Evolutionary conservation across 108 stramenopile genomes (phyloP).

Genomic region (Conticribra weissflogii): DNA sequence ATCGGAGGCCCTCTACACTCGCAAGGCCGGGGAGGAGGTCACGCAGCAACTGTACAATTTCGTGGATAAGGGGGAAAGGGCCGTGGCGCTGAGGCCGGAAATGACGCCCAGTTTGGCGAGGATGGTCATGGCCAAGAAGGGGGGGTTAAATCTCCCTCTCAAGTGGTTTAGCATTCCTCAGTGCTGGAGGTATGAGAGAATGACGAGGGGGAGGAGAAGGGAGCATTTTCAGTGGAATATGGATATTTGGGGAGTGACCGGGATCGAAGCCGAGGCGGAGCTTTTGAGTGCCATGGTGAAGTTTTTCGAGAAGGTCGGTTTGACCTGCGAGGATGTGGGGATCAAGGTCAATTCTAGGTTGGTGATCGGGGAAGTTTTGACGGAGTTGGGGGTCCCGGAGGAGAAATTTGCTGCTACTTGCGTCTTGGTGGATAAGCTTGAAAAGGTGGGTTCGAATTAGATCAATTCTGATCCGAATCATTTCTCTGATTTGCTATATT

Average conservation of each 20-base stretch:
- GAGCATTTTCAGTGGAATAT: constrained; percentile 99
- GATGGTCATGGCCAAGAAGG: constrained; percentile 97
- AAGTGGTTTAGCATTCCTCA: constrained; percentile 98
- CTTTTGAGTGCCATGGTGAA: constrained; percentile 90
- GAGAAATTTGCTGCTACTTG: constrained; percentile 96
- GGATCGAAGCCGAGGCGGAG: constrained; percentile 95
- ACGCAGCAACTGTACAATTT: constrained; percentile 98
- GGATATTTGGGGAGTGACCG: constrained; percentile 91
- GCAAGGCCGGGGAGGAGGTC: constrained; percentile 98
- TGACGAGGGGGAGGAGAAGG: constrained; percentile 95
- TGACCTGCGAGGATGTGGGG: constrained; percentile 92
- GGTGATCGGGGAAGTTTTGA: constrained; percentile 91
- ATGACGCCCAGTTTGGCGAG: constrained; percentile 98
- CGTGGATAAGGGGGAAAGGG: constrained; percentile 93
- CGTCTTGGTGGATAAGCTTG: constrained; percentile 97
- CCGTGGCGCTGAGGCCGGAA: constrained; percentile 90
- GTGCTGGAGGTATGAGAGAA: constrained; percentile 97
- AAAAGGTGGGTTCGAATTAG: constrained; percentile 71
- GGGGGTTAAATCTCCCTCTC: constrained; percentile 87
- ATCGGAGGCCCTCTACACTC: constrained; percentile 89
- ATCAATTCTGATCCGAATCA: too few species aligned
- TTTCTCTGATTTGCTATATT: too few species aligned
- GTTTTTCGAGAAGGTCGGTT: constrained; percentile 89
- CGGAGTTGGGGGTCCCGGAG: constrained; percentile 85
- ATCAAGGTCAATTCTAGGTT: constrained; percentile 95